Evolutionary conservation across 2,329 filamentous ascomycete species (phyloP).

Genomic region (Apiospora koreana): DNA sequence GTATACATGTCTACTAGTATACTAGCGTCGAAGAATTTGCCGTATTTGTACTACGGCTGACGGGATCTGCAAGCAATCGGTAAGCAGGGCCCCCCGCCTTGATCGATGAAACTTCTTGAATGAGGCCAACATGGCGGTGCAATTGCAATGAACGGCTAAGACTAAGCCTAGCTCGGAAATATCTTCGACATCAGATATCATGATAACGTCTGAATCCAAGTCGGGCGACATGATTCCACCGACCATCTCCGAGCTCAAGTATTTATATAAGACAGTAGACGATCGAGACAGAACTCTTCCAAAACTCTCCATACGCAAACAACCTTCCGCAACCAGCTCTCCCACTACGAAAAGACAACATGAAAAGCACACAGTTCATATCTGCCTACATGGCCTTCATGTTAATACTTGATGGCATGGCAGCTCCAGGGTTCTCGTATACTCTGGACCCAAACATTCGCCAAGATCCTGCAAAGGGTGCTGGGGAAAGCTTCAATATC

Average conservation of each 20-base stretch:
- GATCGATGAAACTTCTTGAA: too few species aligned
- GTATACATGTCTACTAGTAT: too few species aligned
- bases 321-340: not conserved
- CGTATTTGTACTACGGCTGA: not conserved
- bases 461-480: not conserved
- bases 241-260: not conserved
- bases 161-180: not conserved
- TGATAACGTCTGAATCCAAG: not conserved
- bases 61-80: not conserved
- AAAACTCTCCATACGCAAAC: not conserved
- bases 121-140: too few species aligned
- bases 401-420: not conserved
- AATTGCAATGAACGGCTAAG: too few species aligned
- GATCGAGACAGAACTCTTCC: not conserved
- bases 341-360: not conserved
- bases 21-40: not conserved
- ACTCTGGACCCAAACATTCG: not conserved
- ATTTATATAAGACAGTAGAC: not conserved
- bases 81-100: too few species aligned
- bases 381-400: not conserved
- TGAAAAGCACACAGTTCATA: not conserved
- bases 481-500: slow-evolving; percentile 24
- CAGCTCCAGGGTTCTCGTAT: not conserved
- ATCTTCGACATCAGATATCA: not conserved
- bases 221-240: not conserved